Evolutionary conservation across 164 flowering plant species (phyloP).

Genomic region (Houttuynia cordata): DNA sequence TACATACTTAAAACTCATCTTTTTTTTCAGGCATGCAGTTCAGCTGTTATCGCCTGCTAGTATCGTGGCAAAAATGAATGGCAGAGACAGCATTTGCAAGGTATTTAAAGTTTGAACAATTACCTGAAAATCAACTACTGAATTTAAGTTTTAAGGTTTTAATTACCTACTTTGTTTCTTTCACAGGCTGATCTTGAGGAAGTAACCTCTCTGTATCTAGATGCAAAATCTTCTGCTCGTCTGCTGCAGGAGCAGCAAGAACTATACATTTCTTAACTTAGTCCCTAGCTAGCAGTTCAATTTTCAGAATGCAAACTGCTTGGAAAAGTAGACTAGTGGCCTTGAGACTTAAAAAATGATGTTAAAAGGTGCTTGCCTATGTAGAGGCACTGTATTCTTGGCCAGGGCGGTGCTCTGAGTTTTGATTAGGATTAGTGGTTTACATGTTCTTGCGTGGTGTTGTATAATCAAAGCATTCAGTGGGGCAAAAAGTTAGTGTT

Average conservation of each 20-base stretch:
- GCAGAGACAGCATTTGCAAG: conserved; percentile 82
- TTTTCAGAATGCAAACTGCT: too few relatives aligned
- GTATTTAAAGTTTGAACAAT: conserved; percentile 16
- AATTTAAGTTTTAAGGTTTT: too few relatives aligned
- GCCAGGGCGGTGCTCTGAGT: too few relatives aligned
- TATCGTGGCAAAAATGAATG: conserved; percentile 71
- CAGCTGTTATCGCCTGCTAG: conserved; percentile 83
- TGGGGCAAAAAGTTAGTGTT: too few relatives aligned
- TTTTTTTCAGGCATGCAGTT: conserved; percentile 61
- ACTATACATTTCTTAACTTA: conserved; percentile 24
- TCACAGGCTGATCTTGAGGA: conserved; percentile 79
- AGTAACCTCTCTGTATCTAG: conserved; percentile 56
- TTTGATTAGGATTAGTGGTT: too few relatives aligned
- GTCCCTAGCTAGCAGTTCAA: not conserved
- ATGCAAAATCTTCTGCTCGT: conserved; percentile 91
- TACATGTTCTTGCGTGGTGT: too few relatives aligned
- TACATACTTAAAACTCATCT: not conserved
- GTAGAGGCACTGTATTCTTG: too few relatives aligned
- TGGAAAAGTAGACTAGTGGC: not conserved
- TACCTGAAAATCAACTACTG: not conserved
- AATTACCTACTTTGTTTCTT: not conserved
- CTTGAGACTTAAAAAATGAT: too few relatives aligned
- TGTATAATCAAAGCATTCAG: too few relatives aligned
- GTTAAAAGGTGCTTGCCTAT: too few relatives aligned
- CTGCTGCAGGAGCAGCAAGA: conserved; percentile 92